A percentile compares a stretch with the other conserved stretches of the same genome.
Conservation (phyloP, 805 yeast species). For the Ogataea nonfermentans region DNA sequence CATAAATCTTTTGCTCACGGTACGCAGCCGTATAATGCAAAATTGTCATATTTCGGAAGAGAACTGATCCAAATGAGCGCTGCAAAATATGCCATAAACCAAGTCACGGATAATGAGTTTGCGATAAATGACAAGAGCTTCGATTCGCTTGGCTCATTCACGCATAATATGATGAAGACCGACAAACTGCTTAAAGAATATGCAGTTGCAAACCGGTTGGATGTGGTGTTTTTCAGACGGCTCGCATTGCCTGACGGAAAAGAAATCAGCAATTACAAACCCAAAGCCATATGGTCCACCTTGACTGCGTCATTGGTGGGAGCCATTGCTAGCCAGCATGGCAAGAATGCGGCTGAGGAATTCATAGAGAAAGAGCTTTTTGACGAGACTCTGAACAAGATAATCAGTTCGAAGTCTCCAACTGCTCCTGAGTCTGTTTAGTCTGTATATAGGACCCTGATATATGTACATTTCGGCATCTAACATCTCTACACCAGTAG, state of each 20-base stretch:
- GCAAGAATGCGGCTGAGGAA: constrained; percentile 54
- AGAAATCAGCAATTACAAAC: constrained; percentile 32
- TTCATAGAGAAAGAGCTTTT: constrained; percentile 49
- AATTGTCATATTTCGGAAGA: constrained; percentile 68
- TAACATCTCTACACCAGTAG: constrained; percentile 5
- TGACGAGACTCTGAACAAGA: constrained; percentile 1
- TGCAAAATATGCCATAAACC: constrained; percentile 41
- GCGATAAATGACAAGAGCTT: constrained; percentile 51
- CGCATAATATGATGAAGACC: constrained; percentile 51
- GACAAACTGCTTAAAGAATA: constrained; percentile 50
- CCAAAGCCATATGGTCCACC: constrained; percentile 31
- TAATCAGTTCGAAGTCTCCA: constrained; percentile 1
- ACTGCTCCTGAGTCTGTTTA: constrained; percentile 5
- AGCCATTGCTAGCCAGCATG: constrained; percentile 62
- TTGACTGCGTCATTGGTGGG: constrained; percentile 55
- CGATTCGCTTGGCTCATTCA: constrained; percentile 57
- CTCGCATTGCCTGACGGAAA: constrained; percentile 35
- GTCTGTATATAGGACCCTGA: constrained; percentile 14
- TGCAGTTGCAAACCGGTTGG: constrained; percentile 48
- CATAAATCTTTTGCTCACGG: constrained; percentile 97
- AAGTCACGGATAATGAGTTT: constrained; percentile 29
- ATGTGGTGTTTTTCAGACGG: constrained; percentile 64
- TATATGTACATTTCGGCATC: constrained; percentile 13
- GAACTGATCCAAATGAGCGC: constrained; percentile 53
- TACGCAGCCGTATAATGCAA: constrained; percentile 83